Evolutionary conservation across 371 early-diverging fungal genomes (phyloP), one percentile per base, ranked within the genome.

Genomic region (Nematocida minor): DNA sequence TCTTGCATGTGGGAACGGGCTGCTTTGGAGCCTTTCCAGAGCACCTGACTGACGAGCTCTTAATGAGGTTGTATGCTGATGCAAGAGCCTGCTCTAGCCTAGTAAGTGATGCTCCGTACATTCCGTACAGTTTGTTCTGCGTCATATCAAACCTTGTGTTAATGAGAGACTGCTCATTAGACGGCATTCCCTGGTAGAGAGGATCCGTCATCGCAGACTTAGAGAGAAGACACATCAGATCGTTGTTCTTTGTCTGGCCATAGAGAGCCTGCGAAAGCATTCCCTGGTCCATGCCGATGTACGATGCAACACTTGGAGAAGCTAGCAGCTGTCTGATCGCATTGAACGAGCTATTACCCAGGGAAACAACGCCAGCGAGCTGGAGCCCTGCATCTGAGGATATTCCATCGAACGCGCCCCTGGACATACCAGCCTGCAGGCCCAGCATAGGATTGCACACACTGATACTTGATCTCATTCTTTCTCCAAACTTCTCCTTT

Each of bases 11-110:
- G n/a, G 34, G 54, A 1, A 40, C 36, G 3, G 4, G 32, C 54
- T 53, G 69, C 4, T 41, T 0, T 9, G n/a, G 6, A 0, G 2
- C 14, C 27, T 64, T 62, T n/a, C n/a, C n/a, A n/a, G n/a, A n/a
- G 48, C 77, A 74, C 64, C 51, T 74, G 2, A 74, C 66, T 44
- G 64, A 49, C 9, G 77, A 62, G 51, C 44, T 74, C 34, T 48
- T 62, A n/a, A 74, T 55, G 6, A 74, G 4, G 46, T 66, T 74
- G 29, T 41, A 74, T 3, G 77, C 77, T 36, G 77, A 74, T 34
- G 41, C 46, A 0, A 74, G n/a, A 0, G 63, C 63, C 29, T 74
- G 77, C 49, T 64, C 54, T 11, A 74, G 47, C 31, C 63, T 18
- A 1, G 27, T 32, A 2, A 53, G 41, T 7, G 66, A 64, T 11